These are phyloP conservation scores for Phialemoniopsis sp. DNA, from an alignment of 2,329 filamentous ascomycete genomes.

Conservation along the genomic window DNA sequence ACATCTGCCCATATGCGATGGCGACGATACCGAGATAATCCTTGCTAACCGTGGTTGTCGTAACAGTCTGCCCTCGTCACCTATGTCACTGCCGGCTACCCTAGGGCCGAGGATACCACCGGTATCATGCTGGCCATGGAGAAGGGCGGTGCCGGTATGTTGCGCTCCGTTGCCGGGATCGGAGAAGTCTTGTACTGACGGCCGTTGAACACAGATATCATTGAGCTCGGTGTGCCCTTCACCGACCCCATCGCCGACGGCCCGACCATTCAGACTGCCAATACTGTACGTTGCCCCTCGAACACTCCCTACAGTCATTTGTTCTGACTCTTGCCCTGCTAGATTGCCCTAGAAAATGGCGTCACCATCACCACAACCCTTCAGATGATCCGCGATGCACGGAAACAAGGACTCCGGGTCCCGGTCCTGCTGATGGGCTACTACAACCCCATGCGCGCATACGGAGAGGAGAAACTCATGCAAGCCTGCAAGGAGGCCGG, in stretches of 20 bases:
- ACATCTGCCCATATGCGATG: constrained; percentile 11
- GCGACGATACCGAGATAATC: constrained; percentile 1
- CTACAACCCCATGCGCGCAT: constrained; percentile 93
- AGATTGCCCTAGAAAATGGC: constrained; percentile 77
- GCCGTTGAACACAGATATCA: constrained; percentile 62
- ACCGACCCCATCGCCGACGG: constrained; percentile 98
- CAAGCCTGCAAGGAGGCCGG: constrained; percentile 79
- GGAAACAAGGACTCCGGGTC: constrained; percentile 70
- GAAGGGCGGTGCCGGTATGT: constrained; percentile 80
- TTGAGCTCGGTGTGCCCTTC: constrained; percentile 94
- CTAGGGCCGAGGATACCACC: constrained; percentile 74
- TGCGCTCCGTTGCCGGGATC: neutral
- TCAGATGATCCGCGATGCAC: constrained; percentile 77
- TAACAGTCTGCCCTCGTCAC: constrained; percentile 78
- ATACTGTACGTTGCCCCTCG: constrained; percentile 58
- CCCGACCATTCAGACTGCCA: constrained; percentile 92
- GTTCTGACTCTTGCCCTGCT: constrained; percentile 9
- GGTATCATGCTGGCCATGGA: constrained; percentile 86
- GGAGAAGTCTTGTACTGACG: constrained; percentile 2
- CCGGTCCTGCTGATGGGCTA: constrained; percentile 97
- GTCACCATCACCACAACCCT: constrained; percentile 78
- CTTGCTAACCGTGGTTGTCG: constrained; percentile 6
- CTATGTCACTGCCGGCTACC: constrained; percentile 94
- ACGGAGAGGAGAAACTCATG: constrained; percentile 87
- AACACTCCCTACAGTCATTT: neutral